Percentiles rank a stretch among this genome's conserved stretches.
Evolutionary conservation across 1,139 yeast species (phyloP).

Genomic region (Wickerhamomyces sp.): DNA sequence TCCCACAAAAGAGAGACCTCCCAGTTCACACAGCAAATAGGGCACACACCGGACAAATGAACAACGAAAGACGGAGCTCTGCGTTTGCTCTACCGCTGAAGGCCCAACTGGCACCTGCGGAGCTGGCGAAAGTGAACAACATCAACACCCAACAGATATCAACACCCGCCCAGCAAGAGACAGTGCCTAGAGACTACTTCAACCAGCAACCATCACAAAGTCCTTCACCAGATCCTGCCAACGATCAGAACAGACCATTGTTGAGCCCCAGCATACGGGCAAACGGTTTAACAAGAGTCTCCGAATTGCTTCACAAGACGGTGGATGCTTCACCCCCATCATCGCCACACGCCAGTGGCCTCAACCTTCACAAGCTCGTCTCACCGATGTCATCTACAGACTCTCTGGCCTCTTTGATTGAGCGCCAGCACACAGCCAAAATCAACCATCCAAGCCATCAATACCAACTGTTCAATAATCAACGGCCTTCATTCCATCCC

Average conservation of each 20-base stretch:
- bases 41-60: not conserved
- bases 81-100: conserved; percentile 12
- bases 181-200: conserved; percentile 10
- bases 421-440: conserved; percentile 32
- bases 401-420: conserved; percentile 32
- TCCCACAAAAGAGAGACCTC: too few species aligned
- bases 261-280: too few species aligned
- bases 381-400: conserved; percentile 32
- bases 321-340: conserved; percentile 13
- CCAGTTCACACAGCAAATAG: not conserved
- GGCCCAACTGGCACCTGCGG: conserved; percentile 14
- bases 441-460: conserved; percentile 36
- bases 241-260: too few species aligned
- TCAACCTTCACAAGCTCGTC: conserved; percentile 5
- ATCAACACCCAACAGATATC: not conserved
- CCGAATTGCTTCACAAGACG: conserved; percentile 15
- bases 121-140: conserved; percentile 3
- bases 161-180: not conserved
- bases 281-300: conserved; percentile 13
- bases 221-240: not conserved
- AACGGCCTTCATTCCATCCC: conserved; percentile 1
- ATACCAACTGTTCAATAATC: conserved; percentile 24
- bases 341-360: conserved; percentile 8
- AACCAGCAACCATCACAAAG: not conserved
- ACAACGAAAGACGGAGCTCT: not conserved